phyloP scores from a whole-genome alignment of 768 basidiomycete species.

The Hirschioporus abietinus region DNA sequence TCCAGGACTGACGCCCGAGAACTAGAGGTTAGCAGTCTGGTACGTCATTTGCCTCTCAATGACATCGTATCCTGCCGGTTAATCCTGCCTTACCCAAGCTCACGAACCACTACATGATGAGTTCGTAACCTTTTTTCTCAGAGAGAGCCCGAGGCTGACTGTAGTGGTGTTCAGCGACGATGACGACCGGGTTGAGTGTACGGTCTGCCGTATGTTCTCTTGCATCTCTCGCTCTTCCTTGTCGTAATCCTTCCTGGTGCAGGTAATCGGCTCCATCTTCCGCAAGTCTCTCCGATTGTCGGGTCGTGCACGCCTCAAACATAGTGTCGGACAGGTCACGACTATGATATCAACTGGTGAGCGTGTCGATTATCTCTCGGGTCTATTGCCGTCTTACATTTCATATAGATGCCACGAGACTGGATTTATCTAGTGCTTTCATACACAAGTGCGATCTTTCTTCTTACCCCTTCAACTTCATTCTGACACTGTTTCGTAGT shows the following conservation, averaged over 20 bases:
- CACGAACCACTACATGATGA: constrained; percentile 4
- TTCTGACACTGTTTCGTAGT: constrained; percentile 25
- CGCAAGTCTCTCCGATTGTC: constrained; percentile 67
- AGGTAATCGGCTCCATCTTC: constrained; percentile 40
- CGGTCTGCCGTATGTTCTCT: constrained; percentile 13
- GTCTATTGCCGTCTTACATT: background rate
- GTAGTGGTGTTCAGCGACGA: background rate
- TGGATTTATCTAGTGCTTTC: constrained; percentile 43
- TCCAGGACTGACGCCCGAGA: constrained; percentile 7
- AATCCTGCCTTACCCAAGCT: background rate
- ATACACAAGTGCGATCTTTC: constrained; percentile 23
- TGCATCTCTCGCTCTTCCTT: background rate
- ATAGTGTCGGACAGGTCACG: constrained; percentile 61
- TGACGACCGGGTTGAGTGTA: constrained; percentile 15
- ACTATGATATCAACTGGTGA: constrained; percentile 55
- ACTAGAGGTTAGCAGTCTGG: constrained; percentile 23
- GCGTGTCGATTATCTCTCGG: background rate
- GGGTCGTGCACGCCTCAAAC: constrained; percentile 48
- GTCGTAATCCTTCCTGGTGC: constrained; percentile 7
- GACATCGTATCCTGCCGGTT: background rate
- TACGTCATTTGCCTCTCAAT: constrained; percentile 7
- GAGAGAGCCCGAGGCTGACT: background rate
- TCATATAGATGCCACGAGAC: constrained; percentile 42
- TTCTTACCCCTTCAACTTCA: background rate
- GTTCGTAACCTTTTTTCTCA: background rate